Base-by-base conservation (phyloP, 2,329 filamentous ascomycete species). In the Clathrospora elynae region DNA sequence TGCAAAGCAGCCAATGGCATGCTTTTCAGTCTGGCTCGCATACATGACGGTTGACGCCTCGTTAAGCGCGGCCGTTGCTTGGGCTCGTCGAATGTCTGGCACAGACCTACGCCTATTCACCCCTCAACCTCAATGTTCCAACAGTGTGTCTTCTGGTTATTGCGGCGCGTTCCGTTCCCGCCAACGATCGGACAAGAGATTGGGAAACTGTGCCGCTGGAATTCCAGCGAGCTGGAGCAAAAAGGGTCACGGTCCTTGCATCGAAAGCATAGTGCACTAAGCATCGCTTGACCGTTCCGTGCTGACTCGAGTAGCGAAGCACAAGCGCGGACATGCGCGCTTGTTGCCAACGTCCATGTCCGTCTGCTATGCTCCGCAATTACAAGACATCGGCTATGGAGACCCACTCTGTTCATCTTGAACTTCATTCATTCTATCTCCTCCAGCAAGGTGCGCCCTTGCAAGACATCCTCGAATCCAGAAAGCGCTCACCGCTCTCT, bases 111-210 rank as follows among this genome's bases (percentile, higher is more conserved):
- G 10, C 30, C 24, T 6, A 19, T 34, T 8, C 28, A 38, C 35
- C 35, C 29, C 43, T 43, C 28, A 41, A 29, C 5, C 16, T 29
- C 17, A 23, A 13, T 23, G 39, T 51, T 54, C 51, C 53, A 54
- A 28, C 48, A 42, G 36, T 44, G 31, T 40, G 51, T 55, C 49
- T 48, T 40, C 40, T 53, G 46, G 46, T 46, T 43, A 37, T 51
- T 39, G 55, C 53, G 57, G 53, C 49, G 55, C 55, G 57, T 59
- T 49, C 55, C 55, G 57, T 57, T 59, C 57, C 57, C 53, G 53
- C 51, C 56, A 51, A 46, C 51, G 51, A 59, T 53, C 44, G 57
- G 38, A 55, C 53, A 56, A 46, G 49, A 36, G 42, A 38, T 45
- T 53, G 53, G 53, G 43, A 51, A 33, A 17, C 44, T 42, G 31